Base-by-base conservation (phyloP, 2,329 filamentous ascomycete species). In the Amauroascus verrucosus region DNA sequence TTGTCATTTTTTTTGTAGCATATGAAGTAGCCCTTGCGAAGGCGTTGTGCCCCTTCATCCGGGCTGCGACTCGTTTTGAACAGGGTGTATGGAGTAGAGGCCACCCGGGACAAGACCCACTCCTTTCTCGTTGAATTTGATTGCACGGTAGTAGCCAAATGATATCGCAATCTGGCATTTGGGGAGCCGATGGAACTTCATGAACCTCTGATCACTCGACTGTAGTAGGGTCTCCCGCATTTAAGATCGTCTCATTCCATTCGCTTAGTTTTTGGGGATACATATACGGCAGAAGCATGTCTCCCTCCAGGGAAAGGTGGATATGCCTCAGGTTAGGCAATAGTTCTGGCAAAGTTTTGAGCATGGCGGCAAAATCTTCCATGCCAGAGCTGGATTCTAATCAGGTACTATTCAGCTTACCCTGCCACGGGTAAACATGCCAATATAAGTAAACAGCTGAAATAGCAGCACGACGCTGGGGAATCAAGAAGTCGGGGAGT, bases 311-410 rank as follows among this genome's bases (percentile, higher is more conserved):
- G 20, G 53, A 55, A n/a, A 54, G 40, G 24, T 53, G 48, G 20
- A 57, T 28, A 32, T 37, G 38, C 5, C 3, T 52, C 22, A 57
- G 37, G 16, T 45, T 48, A 6, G 46, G 54, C 20, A 56, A n/a
- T 18, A 43, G 48, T 11, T 1, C 13, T 44, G 56, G 54, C 51
- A 56, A 6, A 9, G 16, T 49, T n/a, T 54, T 11, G 6, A 56
- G 54, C 13, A 35, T 47, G 18, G 35, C 43, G 28, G 28, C 9
- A 38, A 55, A 55, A 13, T n/a, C 48, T 43, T 50, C 4, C 44
- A 54, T 55, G 48, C 51, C 54, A 47, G 45, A 46, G 48, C 16
- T 20, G 40, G 54, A 13, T 18, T 48, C 32, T 49, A 14, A 32
- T n/a, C n/a, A n/a, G n/a, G n/a, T n/a, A n/a, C n/a, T n/a, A n/a